phyloP scores from a whole-genome alignment of 2,329 filamentous ascomycete genomes.

The Cercospora zeina region DNA sequence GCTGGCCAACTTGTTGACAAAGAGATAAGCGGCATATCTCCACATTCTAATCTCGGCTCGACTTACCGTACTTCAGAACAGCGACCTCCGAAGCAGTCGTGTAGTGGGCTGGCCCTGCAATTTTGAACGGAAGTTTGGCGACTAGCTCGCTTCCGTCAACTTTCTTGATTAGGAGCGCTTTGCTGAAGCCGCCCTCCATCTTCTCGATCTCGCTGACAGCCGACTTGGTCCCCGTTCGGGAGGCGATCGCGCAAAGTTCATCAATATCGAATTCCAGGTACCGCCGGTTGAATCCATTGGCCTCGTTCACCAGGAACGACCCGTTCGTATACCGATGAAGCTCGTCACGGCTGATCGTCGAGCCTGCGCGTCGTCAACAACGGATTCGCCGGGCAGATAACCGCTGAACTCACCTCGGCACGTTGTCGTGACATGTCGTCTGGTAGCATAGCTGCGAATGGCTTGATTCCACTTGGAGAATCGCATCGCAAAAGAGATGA shows the following conservation, averaged over 20 bases:
- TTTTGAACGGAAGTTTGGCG: slow-evolving; percentile 40
- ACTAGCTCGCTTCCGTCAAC: slow-evolving; percentile 38
- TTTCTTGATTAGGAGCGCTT: slow-evolving; percentile 38
- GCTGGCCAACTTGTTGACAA: neutral
- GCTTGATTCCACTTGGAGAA: neutral
- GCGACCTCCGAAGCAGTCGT: slow-evolving; percentile 41
- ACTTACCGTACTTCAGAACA: slow-evolving; percentile 32
- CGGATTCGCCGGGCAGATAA: rapidly evolving
- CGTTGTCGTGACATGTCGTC: neutral
- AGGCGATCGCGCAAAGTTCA: slow-evolving; percentile 36
- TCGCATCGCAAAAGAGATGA: neutral
- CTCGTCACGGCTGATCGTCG: neutral
- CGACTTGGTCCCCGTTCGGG: slow-evolving; percentile 29
- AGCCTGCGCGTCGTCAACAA: neutral
- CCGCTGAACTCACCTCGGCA: neutral
- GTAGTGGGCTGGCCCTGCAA: slow-evolving; percentile 36
- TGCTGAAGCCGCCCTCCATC: slow-evolving; percentile 41
- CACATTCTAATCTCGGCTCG: neutral
- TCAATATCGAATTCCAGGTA: slow-evolving; percentile 39
- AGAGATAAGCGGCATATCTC: neutral
- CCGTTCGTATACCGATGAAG: neutral
- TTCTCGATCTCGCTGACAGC: slow-evolving; percentile 39
- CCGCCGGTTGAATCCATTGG: slow-evolving; percentile 26
- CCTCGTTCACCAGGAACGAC: neutral
- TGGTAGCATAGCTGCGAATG: neutral